phyloP scores from a whole-genome alignment of 352 stramenopile species.

The Achlya hypogyna region DNA sequence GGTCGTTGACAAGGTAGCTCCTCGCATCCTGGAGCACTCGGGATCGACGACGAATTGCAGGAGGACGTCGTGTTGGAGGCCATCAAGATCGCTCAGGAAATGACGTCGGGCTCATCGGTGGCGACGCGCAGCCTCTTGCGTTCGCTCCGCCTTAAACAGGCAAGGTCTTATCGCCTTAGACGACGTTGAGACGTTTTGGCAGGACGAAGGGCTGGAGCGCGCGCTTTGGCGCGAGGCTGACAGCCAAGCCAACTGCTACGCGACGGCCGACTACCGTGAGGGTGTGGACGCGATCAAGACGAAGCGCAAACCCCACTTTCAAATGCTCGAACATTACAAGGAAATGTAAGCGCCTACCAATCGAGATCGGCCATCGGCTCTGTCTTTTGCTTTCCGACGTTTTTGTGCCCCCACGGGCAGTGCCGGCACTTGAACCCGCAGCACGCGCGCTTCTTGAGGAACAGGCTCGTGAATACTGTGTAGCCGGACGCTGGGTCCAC shows the following conservation, averaged over 20 bases:
- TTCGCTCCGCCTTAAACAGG: conserved; percentile 47
- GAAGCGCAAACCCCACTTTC: conserved; percentile 56
- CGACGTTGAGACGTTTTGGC: neutral
- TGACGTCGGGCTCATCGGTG: conserved; percentile 51
- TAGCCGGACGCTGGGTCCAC: conserved; percentile 15
- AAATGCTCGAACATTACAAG: conserved; percentile 33
- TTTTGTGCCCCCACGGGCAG: conserved; percentile 18
- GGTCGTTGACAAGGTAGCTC: conserved; percentile 28
- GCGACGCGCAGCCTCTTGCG: conserved; percentile 56
- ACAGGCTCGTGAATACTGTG: conserved; percentile 8
- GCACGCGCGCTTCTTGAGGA: conserved; percentile 16
- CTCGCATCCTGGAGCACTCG: neutral
- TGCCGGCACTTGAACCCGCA: conserved; percentile 17
- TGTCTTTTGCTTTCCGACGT: neutral
- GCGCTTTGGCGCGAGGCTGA: conserved; percentile 68
- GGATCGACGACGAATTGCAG: neutral
- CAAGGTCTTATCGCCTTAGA: neutral
- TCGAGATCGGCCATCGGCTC: neutral
- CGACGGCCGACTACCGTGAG: conserved; percentile 62
- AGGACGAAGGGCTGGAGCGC: conserved; percentile 53
- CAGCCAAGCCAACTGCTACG: conserved; percentile 74
- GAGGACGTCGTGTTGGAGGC: conserved; percentile 41
- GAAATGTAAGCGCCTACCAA: conserved; percentile 8
- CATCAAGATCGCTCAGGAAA: conserved; percentile 40
- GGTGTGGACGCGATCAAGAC: conserved; percentile 63